Percentiles rank a stretch among this genome's conserved stretches.
Evolutionary conservation across 2,329 filamentous ascomycete genomes (phyloP).

Genomic region (Orbilia blumenaviensis): DNA sequence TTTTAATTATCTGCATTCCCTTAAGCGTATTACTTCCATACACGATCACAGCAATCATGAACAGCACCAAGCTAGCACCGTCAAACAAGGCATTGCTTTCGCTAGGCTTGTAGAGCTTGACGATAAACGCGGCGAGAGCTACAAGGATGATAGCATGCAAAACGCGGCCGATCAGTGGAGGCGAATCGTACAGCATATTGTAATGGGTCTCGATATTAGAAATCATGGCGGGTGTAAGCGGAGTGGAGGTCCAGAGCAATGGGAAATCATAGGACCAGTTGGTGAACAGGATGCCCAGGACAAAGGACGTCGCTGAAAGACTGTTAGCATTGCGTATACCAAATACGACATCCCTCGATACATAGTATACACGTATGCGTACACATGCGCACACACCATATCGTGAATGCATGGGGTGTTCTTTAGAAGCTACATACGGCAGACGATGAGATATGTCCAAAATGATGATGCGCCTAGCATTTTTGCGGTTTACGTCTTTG

Average conservation of each 20-base stretch:
- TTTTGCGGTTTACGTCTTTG: background rate
- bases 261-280: constrained; percentile 95
- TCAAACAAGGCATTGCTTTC: constrained; percentile 97
- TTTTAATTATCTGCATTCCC: constrained; percentile 83
- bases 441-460: constrained; percentile 95
- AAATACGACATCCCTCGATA: too few relatives aligned
- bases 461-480: constrained; percentile 73
- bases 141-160: constrained; percentile 91
- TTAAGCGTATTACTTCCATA: constrained; percentile 98
- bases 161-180: constrained; percentile 89
- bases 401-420: constrained; percentile 18
- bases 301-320: constrained; percentile 83
- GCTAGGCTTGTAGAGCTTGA: constrained; percentile 91
- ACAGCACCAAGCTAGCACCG: constrained; percentile 75
- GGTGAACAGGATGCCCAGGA: constrained; percentile 97
- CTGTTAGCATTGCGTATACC: constrained; percentile 25
- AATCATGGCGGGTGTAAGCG: constrained; percentile 74
- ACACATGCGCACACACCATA: background rate
- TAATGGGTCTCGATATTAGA: constrained; percentile 88
- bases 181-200: constrained; percentile 87
- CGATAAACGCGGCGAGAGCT: constrained; percentile 85
- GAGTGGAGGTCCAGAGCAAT: constrained; percentile 78
- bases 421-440: constrained; percentile 72
- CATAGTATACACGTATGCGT: constrained; percentile 20
- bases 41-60: constrained; percentile 86